These are phyloP conservation scores for Eremochloa ophiuroides DNA, from an alignment of 176 grass and related monocot genomes.

Conservation along the genomic window DNA sequence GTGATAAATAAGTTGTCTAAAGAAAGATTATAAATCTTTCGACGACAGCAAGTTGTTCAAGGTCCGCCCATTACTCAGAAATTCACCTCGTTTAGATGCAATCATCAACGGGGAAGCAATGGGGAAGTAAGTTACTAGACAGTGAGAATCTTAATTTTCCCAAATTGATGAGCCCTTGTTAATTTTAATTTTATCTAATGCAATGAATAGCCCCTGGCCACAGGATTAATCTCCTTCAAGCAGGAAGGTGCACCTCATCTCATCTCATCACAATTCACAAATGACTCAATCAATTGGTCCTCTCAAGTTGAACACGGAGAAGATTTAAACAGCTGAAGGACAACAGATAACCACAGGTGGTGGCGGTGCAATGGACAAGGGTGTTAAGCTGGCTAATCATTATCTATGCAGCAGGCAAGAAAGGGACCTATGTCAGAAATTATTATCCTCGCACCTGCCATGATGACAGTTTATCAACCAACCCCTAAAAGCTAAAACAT, in stretches of 20 bases:
- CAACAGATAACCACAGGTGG: conserved; percentile 27
- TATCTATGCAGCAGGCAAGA: conserved; percentile 38
- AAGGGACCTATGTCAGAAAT: conserved; percentile 16
- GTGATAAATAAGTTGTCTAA: neutral
- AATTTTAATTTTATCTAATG: neutral
- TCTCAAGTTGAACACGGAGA: conserved; percentile 31
- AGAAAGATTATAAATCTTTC: neutral
- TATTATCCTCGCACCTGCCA: conserved; percentile 24
- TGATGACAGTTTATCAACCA: conserved; percentile 48
- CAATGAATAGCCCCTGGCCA: neutral
- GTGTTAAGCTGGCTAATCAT: conserved; percentile 41
- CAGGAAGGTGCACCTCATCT: conserved; percentile 1
- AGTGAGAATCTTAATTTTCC: neutral
- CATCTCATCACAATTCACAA: neutral
- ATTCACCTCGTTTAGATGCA: conserved; percentile 5
- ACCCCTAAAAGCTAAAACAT: conserved; percentile 21
- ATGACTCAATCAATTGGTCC: conserved; percentile 1
- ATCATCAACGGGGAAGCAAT: neutral
- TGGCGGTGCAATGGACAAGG: conserved; percentile 34
- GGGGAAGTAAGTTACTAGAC: neutral
- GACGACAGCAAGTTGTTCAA: neutral
- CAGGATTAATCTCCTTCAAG: neutral
- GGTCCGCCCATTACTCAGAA: neutral
- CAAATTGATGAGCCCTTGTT: neutral
- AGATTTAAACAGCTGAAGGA: conserved; percentile 25